Base-by-base conservation (phyloP, 2,329 filamentous ascomycete genomes). In the Trichoderma afroharzianum region DNA sequence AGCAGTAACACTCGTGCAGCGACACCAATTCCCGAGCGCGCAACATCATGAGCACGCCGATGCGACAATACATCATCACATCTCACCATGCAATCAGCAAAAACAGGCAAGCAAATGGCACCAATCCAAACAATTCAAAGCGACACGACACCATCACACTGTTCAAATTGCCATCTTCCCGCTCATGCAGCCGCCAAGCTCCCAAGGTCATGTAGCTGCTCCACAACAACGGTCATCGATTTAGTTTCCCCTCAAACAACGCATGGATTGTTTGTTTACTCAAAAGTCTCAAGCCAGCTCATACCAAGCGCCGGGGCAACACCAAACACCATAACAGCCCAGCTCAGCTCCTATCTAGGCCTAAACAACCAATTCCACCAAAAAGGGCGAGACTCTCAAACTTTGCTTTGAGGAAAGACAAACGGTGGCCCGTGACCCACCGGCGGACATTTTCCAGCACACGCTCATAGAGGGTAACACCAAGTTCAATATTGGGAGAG, bases 191-290 rank as follows among this genome's bases (percentile, higher is more conserved):
- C 28, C 8, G 53, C 64, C 55, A 26, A 68, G 64, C 53, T 21
- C 39, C 39, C 39, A 43, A 43, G 39, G 7, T 43, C 4, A 18
- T n/a, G 18, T 24, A 61, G 64, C 55, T 24, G 55, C 64, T 68
- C 64, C 64, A 68, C 64, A 43, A 24, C 63, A 26, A 57, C 30
- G 21, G n/a, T 43, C 47, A 66, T 26, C 14, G 36, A 18, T 11
- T 47, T 58, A 15, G 6, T 47, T 59, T 47, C 53, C 64, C 33
- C 64, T 59, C 64, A 68, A 59, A 68, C 47, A 66, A n/a, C 47
- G 14, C 55, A 32, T 18, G 55, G 8, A n/a, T 63, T 63, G 64
- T 50, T 68, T 61, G 64, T 68, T 68, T 61, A 68, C 55, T 12
- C 28, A 4, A 9, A 59, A 26, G 53, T 33, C 33, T 59, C 53